A percentile compares a stretch with the other conserved stretches of the same genome.
phyloP scores from a whole-genome alignment of 2,329 filamentous ascomycete species.

The Gliomastix tumulicola region DNA sequence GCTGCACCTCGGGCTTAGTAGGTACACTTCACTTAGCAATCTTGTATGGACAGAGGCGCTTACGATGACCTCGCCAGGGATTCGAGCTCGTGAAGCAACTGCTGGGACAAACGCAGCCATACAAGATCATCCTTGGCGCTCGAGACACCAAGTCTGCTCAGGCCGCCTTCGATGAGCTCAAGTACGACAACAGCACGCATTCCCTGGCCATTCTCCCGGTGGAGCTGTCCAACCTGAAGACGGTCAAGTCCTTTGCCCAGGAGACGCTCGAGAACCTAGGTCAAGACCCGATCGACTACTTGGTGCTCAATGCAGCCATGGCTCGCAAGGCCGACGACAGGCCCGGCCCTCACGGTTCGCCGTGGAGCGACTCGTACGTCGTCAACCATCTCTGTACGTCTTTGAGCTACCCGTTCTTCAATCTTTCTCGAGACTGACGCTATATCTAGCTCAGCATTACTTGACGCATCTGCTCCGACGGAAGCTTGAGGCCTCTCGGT shows the following conservation, averaged over 20 bases:
- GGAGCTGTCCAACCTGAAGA: constrained; percentile 36
- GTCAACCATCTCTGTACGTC: constrained; percentile 45
- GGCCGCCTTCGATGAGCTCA: constrained; percentile 31
- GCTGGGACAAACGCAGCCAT: constrained; percentile 33
- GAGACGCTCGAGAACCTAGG: constrained; percentile 33
- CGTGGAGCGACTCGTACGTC: constrained; percentile 43
- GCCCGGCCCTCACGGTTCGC: constrained; percentile 29
- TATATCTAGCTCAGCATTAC: constrained; percentile 42
- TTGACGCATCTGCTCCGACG: constrained; percentile 40
- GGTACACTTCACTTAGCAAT: constrained; percentile 5
- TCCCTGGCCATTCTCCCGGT: constrained; percentile 37
- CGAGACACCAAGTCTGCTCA: constrained; percentile 33
- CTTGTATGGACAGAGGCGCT: background rate
- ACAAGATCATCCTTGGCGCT: constrained; percentile 41
- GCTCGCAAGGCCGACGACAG: constrained; percentile 22
- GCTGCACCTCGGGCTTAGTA: constrained; percentile 41
- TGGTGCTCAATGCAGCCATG: constrained; percentile 42
- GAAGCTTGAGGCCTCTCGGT: constrained; percentile 36
- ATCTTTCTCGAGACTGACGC: too few relatives aligned
- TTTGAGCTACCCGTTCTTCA: background rate
- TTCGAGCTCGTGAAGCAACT: constrained; percentile 46
- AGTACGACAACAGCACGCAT: constrained; percentile 30
- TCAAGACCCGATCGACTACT: constrained; percentile 33
- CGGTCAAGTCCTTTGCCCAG: constrained; percentile 38
- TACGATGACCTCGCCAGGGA: constrained; percentile 25